Evolutionary conservation across 208 protist species (phyloP), one percentile per base, ranked within the genome.

Genomic region (Trypanosomatidae sp.): DNA sequence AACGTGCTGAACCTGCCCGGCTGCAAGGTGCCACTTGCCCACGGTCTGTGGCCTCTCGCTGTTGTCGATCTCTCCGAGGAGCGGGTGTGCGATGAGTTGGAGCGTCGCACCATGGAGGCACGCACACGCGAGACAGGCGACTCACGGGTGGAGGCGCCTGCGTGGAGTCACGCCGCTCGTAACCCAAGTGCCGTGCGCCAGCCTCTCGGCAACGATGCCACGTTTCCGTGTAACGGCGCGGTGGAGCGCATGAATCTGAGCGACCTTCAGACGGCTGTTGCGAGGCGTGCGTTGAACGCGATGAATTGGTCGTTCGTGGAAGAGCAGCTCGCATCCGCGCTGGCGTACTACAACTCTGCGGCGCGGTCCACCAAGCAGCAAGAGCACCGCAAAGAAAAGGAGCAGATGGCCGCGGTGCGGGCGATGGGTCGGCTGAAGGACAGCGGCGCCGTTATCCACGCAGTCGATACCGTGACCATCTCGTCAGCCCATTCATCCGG

Each of bases 221-320:
- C 44, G 55, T 46, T 39, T 41, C 13, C 46, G 6, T 41, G 39
- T 9, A 4, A 5, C 53, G 41, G 6, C 44, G 64, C 12, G 36
- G 15, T 66, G 30, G n/a, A 15, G 17, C 70, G 58, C 41, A 39
- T 49, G 28, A 55, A 33, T 15, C 69, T 88, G 4, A 62, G 52
- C 17, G 56, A 69, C 3, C 62, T 86, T 28, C 71, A 79, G 56
- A 44, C 22, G 15, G 52, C 69, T 12, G 59, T 88, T 7, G 84
- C 75, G 17, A 36, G 49, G 36, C 44, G 66, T 1, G 83, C 88
- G 0, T 46, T 91, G 25, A 22, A 33, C 17, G 36, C 62, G 6
- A 83, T 91, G 79, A 90, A 95, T 66, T 95, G 88, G 91, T 59
- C 55, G 1, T 95, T 95, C 82, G 81, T 95, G 6, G 75, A 89